Evolutionary conservation across 2,329 filamentous ascomycete genomes (phyloP).

Genomic region (Colletotrichum lentis): DNA sequence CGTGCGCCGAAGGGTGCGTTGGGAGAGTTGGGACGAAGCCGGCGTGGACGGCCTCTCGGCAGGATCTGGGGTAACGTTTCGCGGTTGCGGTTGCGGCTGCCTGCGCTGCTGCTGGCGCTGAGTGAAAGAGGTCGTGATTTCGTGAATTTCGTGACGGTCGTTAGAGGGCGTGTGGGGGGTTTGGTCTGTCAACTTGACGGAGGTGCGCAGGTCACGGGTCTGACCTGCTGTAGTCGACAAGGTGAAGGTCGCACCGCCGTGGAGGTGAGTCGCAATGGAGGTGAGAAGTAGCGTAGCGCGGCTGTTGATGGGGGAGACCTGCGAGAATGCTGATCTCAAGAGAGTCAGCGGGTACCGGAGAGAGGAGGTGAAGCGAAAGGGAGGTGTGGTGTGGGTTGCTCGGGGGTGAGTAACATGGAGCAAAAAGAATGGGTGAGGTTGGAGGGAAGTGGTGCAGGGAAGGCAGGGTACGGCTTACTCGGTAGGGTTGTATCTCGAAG

Average conservation of each 20-base stretch:
- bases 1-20: slow-evolving; percentile 59
- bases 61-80: slow-evolving; percentile 49
- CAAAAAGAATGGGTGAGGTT: slow-evolving; percentile 33
- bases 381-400: slow-evolving; percentile 26
- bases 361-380: slow-evolving; percentile 12
- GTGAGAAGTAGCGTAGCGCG: neutral
- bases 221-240: slow-evolving; percentile 56
- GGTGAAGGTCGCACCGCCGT: slow-evolving; percentile 55
- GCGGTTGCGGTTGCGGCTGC: slow-evolving; percentile 52
- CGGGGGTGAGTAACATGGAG: slow-evolving; percentile 18
- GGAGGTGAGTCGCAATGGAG: slow-evolving; percentile 45
- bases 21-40: slow-evolving; percentile 57
- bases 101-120: slow-evolving; percentile 55
- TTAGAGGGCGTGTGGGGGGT: slow-evolving; percentile 52
- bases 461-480: slow-evolving; percentile 23
- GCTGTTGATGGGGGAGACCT: slow-evolving; percentile 14
- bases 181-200: slow-evolving; percentile 58
- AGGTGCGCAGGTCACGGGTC: slow-evolving; percentile 47
- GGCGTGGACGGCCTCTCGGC: slow-evolving; percentile 54
- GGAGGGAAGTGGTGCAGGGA: slow-evolving; percentile 18
- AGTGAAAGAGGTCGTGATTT: slow-evolving; percentile 51
- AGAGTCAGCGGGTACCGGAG: slow-evolving; percentile 29
- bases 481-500: slow-evolving; percentile 33
- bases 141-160: slow-evolving; percentile 65
- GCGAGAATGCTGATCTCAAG: slow-evolving; percentile 25